Evolutionary conservation across 2,329 filamentous ascomycete species (phyloP), one percentile per base, ranked within the genome.

Genomic region (Dothideomycetes sp.): DNA sequence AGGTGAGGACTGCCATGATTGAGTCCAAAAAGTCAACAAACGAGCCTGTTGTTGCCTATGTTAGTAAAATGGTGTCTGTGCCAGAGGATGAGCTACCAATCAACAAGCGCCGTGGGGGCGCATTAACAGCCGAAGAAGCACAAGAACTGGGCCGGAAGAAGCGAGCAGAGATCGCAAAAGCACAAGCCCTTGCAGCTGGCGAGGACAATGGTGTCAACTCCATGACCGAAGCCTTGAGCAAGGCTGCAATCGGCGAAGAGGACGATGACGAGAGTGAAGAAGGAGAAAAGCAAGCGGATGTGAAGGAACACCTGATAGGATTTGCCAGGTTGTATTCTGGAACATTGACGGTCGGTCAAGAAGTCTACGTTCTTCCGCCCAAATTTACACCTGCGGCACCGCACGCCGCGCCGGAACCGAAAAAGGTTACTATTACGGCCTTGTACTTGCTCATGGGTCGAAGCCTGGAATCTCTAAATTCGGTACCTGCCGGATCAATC

Each of bases 61-160:
- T 98, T 45, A 96, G 89, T 64, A 98, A 98, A 59, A 95, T 98
- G 87, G 84, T 96, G 2, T 91, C 91, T 0, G 73, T 98, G 10
- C 89, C 87, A 0, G 85, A 93, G 54, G 95, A 85, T 59, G 89
- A 98, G 52, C 68, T 98, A 4, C 84, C 85, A 0, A 77, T 89
- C 38, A 94, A 94, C 58, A 93, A 82, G 59, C 73, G 85, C 34
- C 72, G 77, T 12, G 80, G 81, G 1, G 78, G 64, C 15, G 64
- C 79, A 32, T 72, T 96, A 53, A 94, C 77, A 30, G 82, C 86
- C 1, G 91, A 94, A 46, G 91, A 96, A 61, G 91, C 91, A 3
- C 71, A 84, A 48, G 88, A 95, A 47, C 64, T 95, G 43, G 91
- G 84, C 1, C 75, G 87, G 12, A 84, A 80, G 61, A 96, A 95